Evolutionary conservation across 2,329 filamentous ascomycete species (phyloP), one percentile per base, ranked within the genome.

Genomic region (Scytalidium sp.): DNA sequence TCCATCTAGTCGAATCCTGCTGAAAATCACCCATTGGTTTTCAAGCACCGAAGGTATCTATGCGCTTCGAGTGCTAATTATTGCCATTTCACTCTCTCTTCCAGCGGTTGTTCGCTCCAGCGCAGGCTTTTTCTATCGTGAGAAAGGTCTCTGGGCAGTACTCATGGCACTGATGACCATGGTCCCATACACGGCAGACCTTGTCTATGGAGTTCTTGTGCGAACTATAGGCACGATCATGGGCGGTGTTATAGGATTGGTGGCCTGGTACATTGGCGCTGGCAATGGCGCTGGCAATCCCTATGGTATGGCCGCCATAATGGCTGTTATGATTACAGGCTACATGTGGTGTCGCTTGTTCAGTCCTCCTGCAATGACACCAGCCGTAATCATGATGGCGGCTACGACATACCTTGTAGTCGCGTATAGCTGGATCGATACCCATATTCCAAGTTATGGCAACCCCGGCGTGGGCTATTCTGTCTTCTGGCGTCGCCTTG

Each of bases 251-350:
- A 45, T 77, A 7, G 76, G 72, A 0, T 62, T 79, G 57, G 60
- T 73, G 0, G 69, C 69, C 2, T 80, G 76, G 76, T 79, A 80
- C 39, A 72, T 76, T 17, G 76, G 75, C 0, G 73, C 76, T 2
- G 76, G 75, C 0, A 58, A 59, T 21, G 76, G 76, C 0, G 50
- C 58, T 0, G 76, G 76, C 0, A 79, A 78, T 50, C 68, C 75
- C 0, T 79, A 77, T 19, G 76, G 76, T 0, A 60, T 79, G 43
- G 73, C 66, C 2, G 76, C 75, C 1, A 70, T 70, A 3, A 71
- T 73, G 50, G 70, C 66, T 1, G 67, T 71, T 2, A 64, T 70
- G 15, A 63, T 64, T 6, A 46, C 65, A 1, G 58, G 70, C 1
- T 43, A 70, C 1, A 56, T 72, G 0, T 71, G 68, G 69, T 58